Base-by-base conservation (phyloP, 768 basidiomycete species). In the Gyrodon lividus region DNA sequence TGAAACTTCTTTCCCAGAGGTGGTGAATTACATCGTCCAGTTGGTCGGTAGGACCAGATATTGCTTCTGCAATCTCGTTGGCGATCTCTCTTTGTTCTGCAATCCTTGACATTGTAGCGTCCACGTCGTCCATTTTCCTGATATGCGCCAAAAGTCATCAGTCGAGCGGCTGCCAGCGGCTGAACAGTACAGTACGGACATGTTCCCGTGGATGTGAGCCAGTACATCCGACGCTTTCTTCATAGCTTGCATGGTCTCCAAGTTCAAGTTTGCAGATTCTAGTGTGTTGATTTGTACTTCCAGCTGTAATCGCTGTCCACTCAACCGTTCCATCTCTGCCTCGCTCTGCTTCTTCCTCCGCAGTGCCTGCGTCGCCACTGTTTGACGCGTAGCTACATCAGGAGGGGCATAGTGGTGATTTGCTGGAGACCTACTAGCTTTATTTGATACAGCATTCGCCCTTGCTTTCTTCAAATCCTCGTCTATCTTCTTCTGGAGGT, bases 281-380 rank as follows among this genome's bases (percentile, higher is more conserved):
- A 98, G 81, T 17, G 96, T 96, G 72, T 95, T 95, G 52, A 98
- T 87, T 74, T 98, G 96, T 70, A 90, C 86, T 74, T 98, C 96
- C 26, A 99, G 80, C 62, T 97, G 96, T 67, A 98, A 70, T 58
- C 92, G 82, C 47, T 87, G 89, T 12, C 90, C 91, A 42, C 84
- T 81, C 58, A 98, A 74, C 60, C 87, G 79, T 57, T 97, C 92
- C 53, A 98, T 75, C 69, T 98, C 92, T 40, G 74, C 64, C 72
- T 98, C 96, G 63, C 79, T 83, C 56, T 84, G 79, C 71, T 97
- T 97, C 86, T 97, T 98, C 72, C 94, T 84, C 60, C 90, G 87
- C 53, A 99, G 76, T 12, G 97, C 96, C 54, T 85, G 83, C 33
- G 85, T 89, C 30, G 97, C 97, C 64, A 79, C 96, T 96, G 70